Percentiles rank a stretch among this genome's conserved stretches.
Evolutionary conservation across 2,329 filamentous ascomycete species (phyloP).

Genomic region (Alternaria ventricosa): DNA sequence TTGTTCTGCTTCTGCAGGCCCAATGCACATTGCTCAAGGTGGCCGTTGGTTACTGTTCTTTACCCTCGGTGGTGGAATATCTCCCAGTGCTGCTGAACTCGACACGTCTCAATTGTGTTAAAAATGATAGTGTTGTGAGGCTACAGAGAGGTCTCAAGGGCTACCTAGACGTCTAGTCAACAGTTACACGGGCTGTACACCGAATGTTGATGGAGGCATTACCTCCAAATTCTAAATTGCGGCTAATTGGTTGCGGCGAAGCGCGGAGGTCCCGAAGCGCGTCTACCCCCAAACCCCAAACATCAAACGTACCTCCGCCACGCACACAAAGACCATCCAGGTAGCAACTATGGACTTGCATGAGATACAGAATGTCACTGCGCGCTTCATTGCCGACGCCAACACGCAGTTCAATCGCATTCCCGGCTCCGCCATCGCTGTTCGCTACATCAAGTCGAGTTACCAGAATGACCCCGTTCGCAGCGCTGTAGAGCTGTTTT

Average conservation of each 20-base stretch:
- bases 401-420: conserved; percentile 81
- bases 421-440: conserved; percentile 90
- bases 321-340: background rate
- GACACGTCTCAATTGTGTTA: background rate
- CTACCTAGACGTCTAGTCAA: background rate
- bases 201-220: too few species aligned
- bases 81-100: background rate
- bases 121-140: background rate
- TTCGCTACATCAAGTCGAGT: conserved; percentile 94
- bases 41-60: background rate
- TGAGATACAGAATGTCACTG: conserved; percentile 61
- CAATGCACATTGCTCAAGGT: background rate
- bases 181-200: background rate
- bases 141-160: background rate
- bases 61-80: background rate
- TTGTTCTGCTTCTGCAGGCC: fast-evolving
- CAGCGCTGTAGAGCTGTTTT: conserved; percentile 88
- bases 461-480: conserved; percentile 97
- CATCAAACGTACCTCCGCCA: background rate
- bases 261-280: too few species aligned
- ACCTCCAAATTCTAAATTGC: too few species aligned
- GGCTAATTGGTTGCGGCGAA: too few species aligned
- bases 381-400: conserved; percentile 62
- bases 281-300: conserved; percentile 17
- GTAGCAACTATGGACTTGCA: conserved; percentile 59